Base-by-base conservation (phyloP, 257 asterid genomes). In the Sherardia arvensis region DNA sequence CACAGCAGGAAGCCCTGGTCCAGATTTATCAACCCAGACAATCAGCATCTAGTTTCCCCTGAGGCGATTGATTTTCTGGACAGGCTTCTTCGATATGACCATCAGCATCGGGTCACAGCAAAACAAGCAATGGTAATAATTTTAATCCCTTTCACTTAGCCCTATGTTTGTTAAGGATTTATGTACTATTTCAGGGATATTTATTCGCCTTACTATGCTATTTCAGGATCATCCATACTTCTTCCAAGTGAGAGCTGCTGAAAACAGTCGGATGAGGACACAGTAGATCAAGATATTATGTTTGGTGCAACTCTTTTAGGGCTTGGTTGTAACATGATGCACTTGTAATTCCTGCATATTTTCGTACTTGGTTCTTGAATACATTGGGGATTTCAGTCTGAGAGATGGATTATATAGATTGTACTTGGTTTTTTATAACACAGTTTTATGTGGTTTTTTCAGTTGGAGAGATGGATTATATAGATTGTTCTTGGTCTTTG, bases 1-100 rank as follows among this genome's bases (percentile, higher is more conserved):
- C 56, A 49, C 56, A 49, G 56, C 56, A 18, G 56, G 56, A 49
- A 49, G 56, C 56, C 56, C 56, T 49, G 56, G 56, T 49, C 56
- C 5, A 49, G 56, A 49, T 49, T 49, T 7, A n/a, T 49, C 7
- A 49, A 49, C 26, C 56, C 56, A 4, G 56, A 49, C 20, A 49
- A 49, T 20, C 56, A 49, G 56, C 56, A 49, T 49, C 56, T 49
- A 14, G 56, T 49, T 49, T 49, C 56, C 11, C 56, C 56, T 1
- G 56, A 49, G 56, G 56, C 56, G 1, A 49, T 49, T 21, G 56
- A 49, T 49, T 49, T 49, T 49, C 56, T 49, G 5, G 56, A 49
- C 56, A 49, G 20, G 14, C 56, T 49, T 49, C 56, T 49, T 49
- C 56, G 56, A 6, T 49, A 49, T 49, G 56, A 49, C 27, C 56